Conservation (phyloP, 257 asterid genomes). For the Solanum sejunctum region DNA sequence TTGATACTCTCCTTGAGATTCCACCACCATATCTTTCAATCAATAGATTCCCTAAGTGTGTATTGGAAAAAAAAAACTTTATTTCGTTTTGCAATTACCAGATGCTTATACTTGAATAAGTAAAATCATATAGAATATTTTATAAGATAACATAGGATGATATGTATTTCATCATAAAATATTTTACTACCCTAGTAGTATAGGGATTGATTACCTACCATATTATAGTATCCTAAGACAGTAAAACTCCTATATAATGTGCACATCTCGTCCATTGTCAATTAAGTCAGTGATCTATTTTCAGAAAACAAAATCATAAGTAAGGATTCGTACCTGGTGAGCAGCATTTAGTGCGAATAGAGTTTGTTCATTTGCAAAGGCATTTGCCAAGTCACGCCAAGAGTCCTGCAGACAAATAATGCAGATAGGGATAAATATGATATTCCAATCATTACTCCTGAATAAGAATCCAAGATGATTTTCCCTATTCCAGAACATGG, state of each 20-base stretch:
- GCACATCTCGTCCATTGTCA: neutral
- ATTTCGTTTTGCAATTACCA: neutral
- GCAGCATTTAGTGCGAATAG: constrained; percentile 49
- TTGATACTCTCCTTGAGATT: neutral
- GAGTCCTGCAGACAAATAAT: constrained; percentile 49
- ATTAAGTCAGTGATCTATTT: neutral
- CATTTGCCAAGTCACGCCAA: constrained; percentile 67
- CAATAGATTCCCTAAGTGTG: neutral
- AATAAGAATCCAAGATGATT: neutral
- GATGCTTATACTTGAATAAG: neutral
- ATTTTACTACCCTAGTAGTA: neutral
- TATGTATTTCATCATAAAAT: neutral
- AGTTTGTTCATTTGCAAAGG: constrained; percentile 63
- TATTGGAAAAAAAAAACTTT: neutral
- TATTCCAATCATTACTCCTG: neutral
- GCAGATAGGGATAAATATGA: neutral
- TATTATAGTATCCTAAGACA: neutral
- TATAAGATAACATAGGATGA: neutral
- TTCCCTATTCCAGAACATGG: neutral
- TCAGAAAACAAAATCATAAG: neutral
- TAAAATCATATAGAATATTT: neutral
- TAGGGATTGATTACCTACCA: neutral
- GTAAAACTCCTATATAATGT: neutral
- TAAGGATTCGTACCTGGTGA: constrained; percentile 59
- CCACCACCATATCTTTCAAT: neutral